phyloP scores from a whole-genome alignment of 139 green algal species.

The Diplosphaera chodatii region DNA sequence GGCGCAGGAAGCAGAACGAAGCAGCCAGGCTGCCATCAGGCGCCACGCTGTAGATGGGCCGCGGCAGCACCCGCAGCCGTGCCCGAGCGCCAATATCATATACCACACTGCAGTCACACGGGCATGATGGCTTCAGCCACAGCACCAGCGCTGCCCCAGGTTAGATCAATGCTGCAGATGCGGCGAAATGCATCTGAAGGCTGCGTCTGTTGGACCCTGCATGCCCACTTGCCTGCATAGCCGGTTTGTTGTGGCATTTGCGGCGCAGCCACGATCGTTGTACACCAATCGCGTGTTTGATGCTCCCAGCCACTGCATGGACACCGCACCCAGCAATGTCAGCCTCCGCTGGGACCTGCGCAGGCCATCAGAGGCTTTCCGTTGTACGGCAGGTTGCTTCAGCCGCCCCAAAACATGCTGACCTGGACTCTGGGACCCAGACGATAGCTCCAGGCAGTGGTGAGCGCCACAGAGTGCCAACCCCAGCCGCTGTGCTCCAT shows the following conservation, averaged over 20 bases:
- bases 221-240: too few species aligned
- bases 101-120: neutral
- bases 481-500: neutral
- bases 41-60: slow-evolving; percentile 1
- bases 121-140: neutral
- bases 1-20: slow-evolving; percentile 1
- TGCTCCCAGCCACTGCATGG: slow-evolving; percentile 12
- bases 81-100: neutral
- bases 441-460: neutral
- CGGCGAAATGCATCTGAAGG: slow-evolving; percentile 3
- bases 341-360: too few species aligned
- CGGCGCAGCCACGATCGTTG: slow-evolving; percentile 7
- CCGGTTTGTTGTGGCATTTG: neutral
- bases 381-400: too few species aligned
- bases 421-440: neutral
- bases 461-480: neutral
- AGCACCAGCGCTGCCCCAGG: neutral
- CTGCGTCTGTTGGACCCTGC: too few species aligned
- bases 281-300: slow-evolving; percentile 4
- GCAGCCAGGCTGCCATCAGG: slow-evolving; percentile 5
- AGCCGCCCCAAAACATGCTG: too few species aligned
- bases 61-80: slow-evolving; percentile 1
- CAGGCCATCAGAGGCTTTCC: too few species aligned
- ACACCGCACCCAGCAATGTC: too few species aligned
- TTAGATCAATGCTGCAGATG: too few species aligned